Evolutionary conservation across 257 asterid genomes (phyloP).

Genomic region (Paulownia fortunei): DNA sequence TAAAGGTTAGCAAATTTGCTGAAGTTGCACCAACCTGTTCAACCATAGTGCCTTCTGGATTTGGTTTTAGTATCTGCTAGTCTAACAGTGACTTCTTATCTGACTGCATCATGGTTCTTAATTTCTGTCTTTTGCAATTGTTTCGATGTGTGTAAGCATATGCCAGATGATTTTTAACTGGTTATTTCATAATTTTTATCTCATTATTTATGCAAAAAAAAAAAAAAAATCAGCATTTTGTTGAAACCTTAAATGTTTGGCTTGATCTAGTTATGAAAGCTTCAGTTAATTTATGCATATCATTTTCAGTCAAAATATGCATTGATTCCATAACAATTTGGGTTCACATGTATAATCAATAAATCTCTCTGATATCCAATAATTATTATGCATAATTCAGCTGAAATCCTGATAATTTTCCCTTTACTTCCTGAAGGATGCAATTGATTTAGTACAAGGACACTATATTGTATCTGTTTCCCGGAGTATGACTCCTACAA

Average conservation of each 20-base stretch:
- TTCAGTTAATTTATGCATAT: background rate
- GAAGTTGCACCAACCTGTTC: slow-evolving; percentile 21
- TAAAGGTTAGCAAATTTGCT: background rate
- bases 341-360: background rate
- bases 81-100: background rate
- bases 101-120: background rate
- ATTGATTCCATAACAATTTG: background rate
- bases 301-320: background rate
- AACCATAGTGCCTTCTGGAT: background rate
- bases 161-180: background rate
- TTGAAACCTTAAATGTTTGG: slow-evolving; percentile 6
- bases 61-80: slow-evolving; percentile 13
- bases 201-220: background rate
- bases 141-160: background rate
- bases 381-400: background rate
- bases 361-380: background rate
- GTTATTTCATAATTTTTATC: background rate
- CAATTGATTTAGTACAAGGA: slow-evolving; percentile 84
- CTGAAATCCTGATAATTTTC: slow-evolving; percentile 24
- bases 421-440: slow-evolving; percentile 60
- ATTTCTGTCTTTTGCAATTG: background rate
- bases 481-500: slow-evolving; percentile 44
- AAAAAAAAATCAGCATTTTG: background rate
- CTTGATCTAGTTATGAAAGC: background rate
- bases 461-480: slow-evolving; percentile 59